Evolutionary conservation across 495 filamentous ascomycete genomes (phyloP).

Genomic region (Daldinia childiae): DNA sequence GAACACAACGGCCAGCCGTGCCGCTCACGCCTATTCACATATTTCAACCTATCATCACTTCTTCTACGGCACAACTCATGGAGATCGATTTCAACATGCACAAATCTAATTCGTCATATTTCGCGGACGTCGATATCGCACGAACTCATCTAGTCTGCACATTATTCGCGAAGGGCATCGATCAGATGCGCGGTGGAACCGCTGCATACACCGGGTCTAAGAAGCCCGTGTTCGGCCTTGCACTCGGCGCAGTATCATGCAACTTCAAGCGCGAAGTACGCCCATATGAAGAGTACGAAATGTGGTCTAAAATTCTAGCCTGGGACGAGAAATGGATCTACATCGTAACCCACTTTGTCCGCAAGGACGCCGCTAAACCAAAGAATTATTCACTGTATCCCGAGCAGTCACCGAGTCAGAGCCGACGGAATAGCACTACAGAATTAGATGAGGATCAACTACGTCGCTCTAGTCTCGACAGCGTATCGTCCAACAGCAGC

Average conservation of each 20-base stretch:
- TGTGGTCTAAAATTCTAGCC: constrained; percentile 70
- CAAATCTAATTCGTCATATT: constrained; percentile 78
- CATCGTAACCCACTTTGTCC: constrained; percentile 75
- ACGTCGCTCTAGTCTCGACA: constrained; percentile 9
- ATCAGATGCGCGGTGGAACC: constrained; percentile 52
- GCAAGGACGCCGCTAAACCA: constrained; percentile 64
- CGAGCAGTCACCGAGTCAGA: constrained; percentile 31
- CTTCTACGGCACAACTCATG: constrained; percentile 46
- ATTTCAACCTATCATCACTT: constrained; percentile 49
- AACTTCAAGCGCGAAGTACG: constrained; percentile 74
- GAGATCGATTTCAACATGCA: constrained; percentile 53
- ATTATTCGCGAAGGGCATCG: constrained; percentile 67
- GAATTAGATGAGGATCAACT: constrained; percentile 23
- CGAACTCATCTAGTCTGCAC: constrained; percentile 70
- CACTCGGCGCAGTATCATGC: constrained; percentile 71
- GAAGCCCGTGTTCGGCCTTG: constrained; percentile 54
- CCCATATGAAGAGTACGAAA: constrained; percentile 71
- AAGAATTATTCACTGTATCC: constrained; percentile 58
- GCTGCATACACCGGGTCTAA: constrained; percentile 55
- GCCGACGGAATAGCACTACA: constrained; percentile 43
- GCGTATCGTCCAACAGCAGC: constrained; percentile 43
- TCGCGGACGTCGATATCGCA: constrained; percentile 75
- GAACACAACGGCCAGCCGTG: constrained; percentile 43
- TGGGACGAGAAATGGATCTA: constrained; percentile 92
- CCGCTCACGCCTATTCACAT: constrained; percentile 39